Conservation (phyloP, 148 eudicot genomes). For the Polygonum maritimum region DNA sequence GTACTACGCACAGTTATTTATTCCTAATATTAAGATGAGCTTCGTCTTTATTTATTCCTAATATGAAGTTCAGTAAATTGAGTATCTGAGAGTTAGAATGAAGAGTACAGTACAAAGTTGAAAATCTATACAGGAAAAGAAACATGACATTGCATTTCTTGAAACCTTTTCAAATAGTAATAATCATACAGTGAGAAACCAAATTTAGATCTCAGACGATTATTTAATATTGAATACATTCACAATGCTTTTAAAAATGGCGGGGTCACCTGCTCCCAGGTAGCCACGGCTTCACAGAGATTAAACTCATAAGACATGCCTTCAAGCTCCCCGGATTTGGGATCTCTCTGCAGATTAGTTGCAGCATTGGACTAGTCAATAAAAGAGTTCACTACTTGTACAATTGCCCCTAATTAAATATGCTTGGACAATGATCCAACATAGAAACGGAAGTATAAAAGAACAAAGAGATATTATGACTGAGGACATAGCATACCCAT, state of each 20-base stretch:
- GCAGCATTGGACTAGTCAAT: conserved; percentile 8
- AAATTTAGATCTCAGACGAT: not conserved
- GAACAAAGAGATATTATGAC: not conserved
- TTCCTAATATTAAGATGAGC: too few relatives aligned
- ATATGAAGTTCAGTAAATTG: not conserved
- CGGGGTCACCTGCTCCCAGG: conserved; percentile 85
- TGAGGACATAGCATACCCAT: conserved; percentile 51
- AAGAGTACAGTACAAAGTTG: not conserved
- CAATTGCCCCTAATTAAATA: not conserved
- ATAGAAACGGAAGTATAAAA: not conserved
- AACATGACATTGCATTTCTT: not conserved
- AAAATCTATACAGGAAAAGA: not conserved
- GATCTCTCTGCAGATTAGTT: conserved; percentile 64
- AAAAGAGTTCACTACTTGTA: not conserved
- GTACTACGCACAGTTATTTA: too few relatives aligned
- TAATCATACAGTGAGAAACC: not conserved
- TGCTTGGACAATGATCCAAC: not conserved
- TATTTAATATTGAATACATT: not conserved
- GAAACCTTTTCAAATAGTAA: not conserved
- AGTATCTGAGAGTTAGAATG: not conserved
- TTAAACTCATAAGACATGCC: conserved; percentile 65
- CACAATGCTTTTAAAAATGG: conserved; percentile 12
- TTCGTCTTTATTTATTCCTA: not conserved
- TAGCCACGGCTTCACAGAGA: conserved; percentile 96
- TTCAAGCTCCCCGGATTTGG: conserved; percentile 76